Base-by-base conservation (phyloP, 2,329 filamentous ascomycete genomes). In the Stemphylium vesicarium region DNA sequence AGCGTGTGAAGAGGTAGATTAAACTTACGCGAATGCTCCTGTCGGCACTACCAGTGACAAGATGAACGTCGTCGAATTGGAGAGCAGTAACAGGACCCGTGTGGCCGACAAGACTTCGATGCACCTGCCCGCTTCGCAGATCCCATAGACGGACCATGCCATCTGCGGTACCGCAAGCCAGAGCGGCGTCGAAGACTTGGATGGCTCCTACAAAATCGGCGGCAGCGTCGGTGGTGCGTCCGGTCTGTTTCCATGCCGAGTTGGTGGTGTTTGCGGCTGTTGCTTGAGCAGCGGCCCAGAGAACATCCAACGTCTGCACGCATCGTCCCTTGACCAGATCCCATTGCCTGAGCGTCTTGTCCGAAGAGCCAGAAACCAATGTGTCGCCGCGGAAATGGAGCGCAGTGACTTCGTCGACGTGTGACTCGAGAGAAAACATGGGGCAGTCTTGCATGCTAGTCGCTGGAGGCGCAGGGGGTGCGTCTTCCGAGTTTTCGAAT, bases 141-240 rank as follows among this genome's bases (percentile, higher is more conserved):
- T 99, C 95, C 95, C 95, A 99, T 31, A 99, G 79, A 54, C 95
- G 84, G 36, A 99, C 93, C 91, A 98, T 96, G 37, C 95, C 95
- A 72, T 99, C 95, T 0, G 95, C 95, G 11, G 95, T 99, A 65
- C 95, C 95, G 73, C 95, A 98, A 9, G 95, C 95, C 58, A 99
- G 82, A 11, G 95, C 95, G 12, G 94, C 91, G 75, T 99, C 94
- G 70, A 98, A 99, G 36, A 96, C 94, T 74, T 99, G 95, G 55
- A 99, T 74, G 4, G 95, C 91, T 22, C 95, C 95, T 10, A 99
- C 92, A 75, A 98, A 99, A 75, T 97, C 92, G 1, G 94, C 92
- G 44, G 86, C 82, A 13, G 85, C 81, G 56, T 88, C 85, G 4
- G 86, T 80, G 13, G 87, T 74, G 44, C 90, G 87, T 13, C 83